Evolutionary conservation across 441 rosid species (phyloP), one percentile per base, ranked within the genome.

Genomic region (Brassica balearica): DNA sequence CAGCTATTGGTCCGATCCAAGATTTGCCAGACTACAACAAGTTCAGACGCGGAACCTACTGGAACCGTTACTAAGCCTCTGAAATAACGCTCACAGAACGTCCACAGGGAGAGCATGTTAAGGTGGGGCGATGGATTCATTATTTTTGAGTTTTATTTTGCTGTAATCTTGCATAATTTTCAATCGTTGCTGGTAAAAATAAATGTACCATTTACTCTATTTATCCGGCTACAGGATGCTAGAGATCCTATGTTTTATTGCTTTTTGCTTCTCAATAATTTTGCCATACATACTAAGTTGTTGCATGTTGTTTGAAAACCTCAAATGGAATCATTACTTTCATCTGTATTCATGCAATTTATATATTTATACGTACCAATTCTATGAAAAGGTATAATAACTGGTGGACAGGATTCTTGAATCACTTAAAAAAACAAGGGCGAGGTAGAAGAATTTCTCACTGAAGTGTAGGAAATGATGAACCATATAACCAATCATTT

Each of bases 11-110:
- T 6, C 98, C 99, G 19, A 85, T 96, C 86, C 97, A 90, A 75
- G 86, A 85, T 15, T 80, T 96, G 83, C 98, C 91, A 0, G 97
- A 96, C 82, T 96, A 96, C 91, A 94, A 92, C 88, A 90, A 95
- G 93, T 96, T 96, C 94, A 89, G 98, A 85, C 98, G 99, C 86
- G 87, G 98, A 78, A 96, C 99, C 74, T 96, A 91, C 95, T 88
- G 91, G 93, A 89, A 89, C 90, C 89, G 98, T 41, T 92, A 96
- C 89, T 96, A 88, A 72, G 77, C 2, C 74, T 51, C 68, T 22
- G 34, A 68, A 19, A 74, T 2, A 38, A 55, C 7, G 10, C 29
- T 65, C 67, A 69, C 55, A 68, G 51, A 59, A 78, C 5, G 61
- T 12, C 81, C 38, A 65, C 62, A 48, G 76, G 15, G 70, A 68